Evolutionary conservation across 495 filamentous ascomycete genomes (phyloP), one percentile per base, ranked within the genome.

Genomic region (Chaetomidium leptoderma): DNA sequence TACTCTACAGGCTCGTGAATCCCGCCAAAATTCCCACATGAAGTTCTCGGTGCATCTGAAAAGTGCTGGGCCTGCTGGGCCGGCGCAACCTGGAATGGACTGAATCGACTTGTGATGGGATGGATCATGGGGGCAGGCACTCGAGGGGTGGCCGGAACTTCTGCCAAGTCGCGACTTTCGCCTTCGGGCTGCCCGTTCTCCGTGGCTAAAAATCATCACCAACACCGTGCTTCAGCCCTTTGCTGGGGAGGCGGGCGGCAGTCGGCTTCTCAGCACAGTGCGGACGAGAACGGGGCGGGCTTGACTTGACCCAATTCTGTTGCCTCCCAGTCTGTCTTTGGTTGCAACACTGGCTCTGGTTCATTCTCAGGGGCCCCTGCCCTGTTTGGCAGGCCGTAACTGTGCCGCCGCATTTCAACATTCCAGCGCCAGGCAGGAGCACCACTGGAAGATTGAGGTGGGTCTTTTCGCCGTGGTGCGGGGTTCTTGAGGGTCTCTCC

Each of bases 381-480:
- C 45, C 45, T 14, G 45, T 33, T 33, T 48, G 45, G 16, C 40
- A 32, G 26, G 19, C 33, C 48, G 24, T 19, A 39, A 52, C 33
- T 26, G 23, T 32, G 32, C 33, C 32, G 32, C 33, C 32, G 32
- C 47, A 23, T 36, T 37, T 5, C 27, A 9, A 9, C 13, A 36
- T 37, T 52, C 35, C 48, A 52, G 48, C 48, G 11, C n/a, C n/a
- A n/a, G n/a, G n/a, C 10, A 26, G 21, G 35, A 35, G 35, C 48
- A 35, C 48, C 48, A 52, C 48, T 29, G 21, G 23, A 39, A 16
- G 32, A 23, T 24, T 8, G 10, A 9, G n/a, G 48, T 52, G 48
- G 48, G 33, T 6, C 48, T 17, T 36, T 36, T 3, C 2, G 11
- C 4, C n/a, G n/a, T 6, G 33, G 16, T 52, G 48, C 27, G 48